Base-by-base conservation (phyloP, 441 rosid species). In the Flueggea neowawraea region DNA sequence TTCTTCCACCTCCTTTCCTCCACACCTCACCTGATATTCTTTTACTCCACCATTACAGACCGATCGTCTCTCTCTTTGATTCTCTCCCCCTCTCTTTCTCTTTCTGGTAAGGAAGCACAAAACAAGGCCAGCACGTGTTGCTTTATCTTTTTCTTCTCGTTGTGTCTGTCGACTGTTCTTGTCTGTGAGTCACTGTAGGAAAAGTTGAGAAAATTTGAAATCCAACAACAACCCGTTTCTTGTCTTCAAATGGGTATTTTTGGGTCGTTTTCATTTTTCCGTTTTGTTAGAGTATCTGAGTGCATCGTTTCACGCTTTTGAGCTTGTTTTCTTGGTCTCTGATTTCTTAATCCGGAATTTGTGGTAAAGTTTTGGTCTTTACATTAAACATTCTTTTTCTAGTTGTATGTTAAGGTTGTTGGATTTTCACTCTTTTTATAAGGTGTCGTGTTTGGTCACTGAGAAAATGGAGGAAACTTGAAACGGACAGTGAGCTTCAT, bases 181-280 rank as follows among this genome's bases (percentile, higher is more conserved):
- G 61, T 64, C 64, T 52, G 54, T 55, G 49, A 48, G 69, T 57
- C 69, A 71, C 45, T 33, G 56, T 36, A 17, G 60, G 69, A 50
- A 54, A 64, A 52, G 3, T 31, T 45, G 31, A 45, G 47, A 55
- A 61, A 31, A 32, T 31, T 69, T 62, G 63, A 57, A 67, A 52
- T 73, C 57, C 12, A 6, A 11, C 45, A 11, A 43, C 45, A 0
- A 1, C 45, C 45, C 45, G 45, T 43, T 43, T 43, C 8, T 43
- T 43, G 45, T 50, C 48, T 63, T 16, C 4, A 63, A 67, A 36
- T 61, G 55, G 63, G 67, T 22, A 8, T 55, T 48, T 43, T 43
- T 43, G 45, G 45, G 45, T 6, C 12, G 10, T 11, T 43, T 43
- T 43, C 12, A 43, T 43, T 43, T 67, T 47, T 65, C 44, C 28